Percentiles rank a stretch among this genome's conserved stretches.
These are phyloP conservation scores for Blastobotrys serpentis DNA, from an alignment of 1,139 yeast genomes.

Conservation along the genomic window DNA sequence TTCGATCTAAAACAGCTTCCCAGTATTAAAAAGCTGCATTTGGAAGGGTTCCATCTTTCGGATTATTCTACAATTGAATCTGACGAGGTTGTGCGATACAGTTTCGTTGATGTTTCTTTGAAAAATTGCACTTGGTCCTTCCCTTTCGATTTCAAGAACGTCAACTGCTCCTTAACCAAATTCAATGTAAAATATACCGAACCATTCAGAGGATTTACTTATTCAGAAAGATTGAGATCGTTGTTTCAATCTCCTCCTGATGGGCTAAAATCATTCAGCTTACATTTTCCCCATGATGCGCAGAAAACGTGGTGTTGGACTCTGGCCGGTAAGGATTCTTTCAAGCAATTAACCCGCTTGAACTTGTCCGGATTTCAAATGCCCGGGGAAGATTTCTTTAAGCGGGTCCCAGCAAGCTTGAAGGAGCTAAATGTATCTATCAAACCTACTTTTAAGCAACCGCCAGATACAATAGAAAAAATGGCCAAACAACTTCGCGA, in stretches of 20 bases:
- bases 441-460: not conserved
- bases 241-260: slow-evolving; percentile 15
- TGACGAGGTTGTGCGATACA: not conserved
- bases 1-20: slow-evolving; percentile 15
- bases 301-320: slow-evolving; percentile 19
- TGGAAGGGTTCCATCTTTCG: slow-evolving; percentile 16
- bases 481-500: not conserved
- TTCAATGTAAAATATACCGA: slow-evolving; percentile 11
- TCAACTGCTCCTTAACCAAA: slow-evolving; percentile 8
- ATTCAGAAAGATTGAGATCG: slow-evolving; percentile 17
- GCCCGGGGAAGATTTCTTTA: slow-evolving; percentile 13
- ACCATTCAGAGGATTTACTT: slow-evolving; percentile 14
- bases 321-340: not conserved
- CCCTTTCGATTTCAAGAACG: slow-evolving; percentile 14
- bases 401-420: slow-evolving; percentile 10
- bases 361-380: slow-evolving; percentile 16
- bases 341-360: slow-evolving; percentile 5
- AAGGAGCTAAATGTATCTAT: slow-evolving; percentile 6
- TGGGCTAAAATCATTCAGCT: slow-evolving; percentile 4
- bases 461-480: not conserved
- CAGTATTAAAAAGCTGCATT: slow-evolving; percentile 3
- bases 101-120: slow-evolving; percentile 9
- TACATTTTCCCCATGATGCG: slow-evolving; percentile 13
- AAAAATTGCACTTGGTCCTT: slow-evolving; percentile 18
- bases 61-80: slow-evolving; percentile 11